Conservation (phyloP, 2,329 filamentous ascomycete genomes). For the Aureobasidium sp. region DNA sequence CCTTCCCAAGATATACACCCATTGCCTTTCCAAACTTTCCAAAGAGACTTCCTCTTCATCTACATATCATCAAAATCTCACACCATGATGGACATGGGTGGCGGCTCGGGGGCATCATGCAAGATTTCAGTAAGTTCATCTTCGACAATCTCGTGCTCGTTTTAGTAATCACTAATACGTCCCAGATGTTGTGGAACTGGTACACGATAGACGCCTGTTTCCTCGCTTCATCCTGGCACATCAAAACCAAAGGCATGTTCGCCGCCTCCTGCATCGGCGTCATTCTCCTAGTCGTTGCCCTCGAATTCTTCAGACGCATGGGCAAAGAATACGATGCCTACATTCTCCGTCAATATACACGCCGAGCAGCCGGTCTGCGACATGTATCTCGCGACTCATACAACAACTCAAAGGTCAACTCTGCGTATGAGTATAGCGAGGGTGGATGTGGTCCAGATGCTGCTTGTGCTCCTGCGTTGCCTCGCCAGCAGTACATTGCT, state of each 20-base stretch:
- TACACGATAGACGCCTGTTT: slow-evolving; percentile 64
- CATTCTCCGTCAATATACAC: slow-evolving; percentile 28
- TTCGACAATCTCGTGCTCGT: neutral
- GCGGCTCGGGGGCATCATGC: slow-evolving; percentile 17
- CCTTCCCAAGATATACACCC: too few species aligned
- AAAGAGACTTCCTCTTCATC: neutral
- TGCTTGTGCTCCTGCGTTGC: slow-evolving; percentile 41
- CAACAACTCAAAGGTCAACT: neutral
- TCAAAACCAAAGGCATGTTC: slow-evolving; percentile 63
- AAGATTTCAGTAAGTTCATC: slow-evolving; percentile 29
- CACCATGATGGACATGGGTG: neutral
- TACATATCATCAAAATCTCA: too few species aligned
- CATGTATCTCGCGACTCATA: neutral
- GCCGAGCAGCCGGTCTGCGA: neutral
- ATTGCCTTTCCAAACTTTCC: too few species aligned
- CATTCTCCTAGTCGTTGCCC: slow-evolving; percentile 60
- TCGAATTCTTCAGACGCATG: slow-evolving; percentile 64
- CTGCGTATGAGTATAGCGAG: neutral
- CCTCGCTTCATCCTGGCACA: slow-evolving; percentile 60
- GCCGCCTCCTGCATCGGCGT: slow-evolving; percentile 74
- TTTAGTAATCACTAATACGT: neutral
- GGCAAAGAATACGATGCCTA: slow-evolving; percentile 65
- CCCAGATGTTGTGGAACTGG: slow-evolving; percentile 75
- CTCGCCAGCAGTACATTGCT: slow-evolving; percentile 51
- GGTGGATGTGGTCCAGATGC: slow-evolving; percentile 5